Base-by-base conservation (phyloP, 805 yeast species). In the Ogataea zsoltii region DNA sequence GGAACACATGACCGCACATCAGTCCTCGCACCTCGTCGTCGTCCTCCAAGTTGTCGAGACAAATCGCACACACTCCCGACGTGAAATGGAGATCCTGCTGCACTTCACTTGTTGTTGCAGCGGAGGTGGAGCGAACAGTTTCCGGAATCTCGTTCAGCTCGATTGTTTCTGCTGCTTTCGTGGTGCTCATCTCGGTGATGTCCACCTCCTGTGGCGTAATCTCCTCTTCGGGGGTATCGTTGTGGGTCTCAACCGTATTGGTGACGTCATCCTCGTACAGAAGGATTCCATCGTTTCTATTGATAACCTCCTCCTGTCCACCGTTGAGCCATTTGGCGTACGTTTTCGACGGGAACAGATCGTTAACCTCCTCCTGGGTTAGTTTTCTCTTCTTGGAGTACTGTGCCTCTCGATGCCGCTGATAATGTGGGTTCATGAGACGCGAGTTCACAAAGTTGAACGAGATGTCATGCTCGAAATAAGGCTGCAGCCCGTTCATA, bases 1-100 rank as follows among this genome's bases (percentile, higher is more conserved):
- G 96, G 74, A 82, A 88, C 2, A 84, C 89, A 64, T 88, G 96
- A 3, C 90, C 89, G 67, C 96, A 88, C 10, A 85, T 70, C 35
- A 88, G 71, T 0, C 88, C 88, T 40, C 96, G 76, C 2, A 88
- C 88, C 1, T 63, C 60, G 42, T 85, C 88, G 12, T 75, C 81
- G 40, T 76, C 76, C 51, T 79, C 85, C 44, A 84, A 72, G 4
- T 69, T 62, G 33, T 87, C 95, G 29, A 88, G 71, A 63, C 96
- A 87, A 52, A 87, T 83, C 11, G 92, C 90, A 70, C 96, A 87
- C 1, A 76, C 63, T 10, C 90, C 94, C 1, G 86, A 80, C 32
- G 81, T 76, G 55, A 70, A 82, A 55, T 82, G 87, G 19, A 66
- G 61, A 38, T 65, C 56, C 13, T 41, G 26, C 15, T 41, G 30